Conservation (phyloP, 2,329 filamentous ascomycete species). For the Huntiella omanensis region DNA sequence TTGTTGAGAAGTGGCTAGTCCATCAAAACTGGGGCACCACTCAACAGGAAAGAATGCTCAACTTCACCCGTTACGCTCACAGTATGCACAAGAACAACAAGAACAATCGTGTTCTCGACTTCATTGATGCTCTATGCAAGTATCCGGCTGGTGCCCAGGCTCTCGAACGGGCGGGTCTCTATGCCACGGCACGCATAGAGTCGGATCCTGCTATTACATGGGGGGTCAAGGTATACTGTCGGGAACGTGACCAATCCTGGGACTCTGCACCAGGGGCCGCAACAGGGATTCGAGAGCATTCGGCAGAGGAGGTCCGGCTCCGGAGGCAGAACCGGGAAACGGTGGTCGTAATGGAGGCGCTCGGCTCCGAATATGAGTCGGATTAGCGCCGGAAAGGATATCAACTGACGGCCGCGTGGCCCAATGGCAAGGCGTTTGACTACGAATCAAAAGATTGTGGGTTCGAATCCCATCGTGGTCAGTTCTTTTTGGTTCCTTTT, state of each 20-base stretch:
- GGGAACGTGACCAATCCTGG: no score
- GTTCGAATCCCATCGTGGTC: no score
- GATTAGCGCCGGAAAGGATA: constrained; percentile 29
- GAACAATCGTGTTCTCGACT: constrained; percentile 27
- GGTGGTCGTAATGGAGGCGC: constrained; percentile 54
- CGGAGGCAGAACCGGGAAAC: constrained; percentile 65
- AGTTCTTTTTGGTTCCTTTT: no score
- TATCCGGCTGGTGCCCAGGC: constrained; percentile 32
- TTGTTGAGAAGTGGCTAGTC: constrained; percentile 56
- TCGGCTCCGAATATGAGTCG: not conserved
- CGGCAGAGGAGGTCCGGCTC: constrained; percentile 49
- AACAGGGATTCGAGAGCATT: constrained; percentile 26
- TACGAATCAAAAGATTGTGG: no score
- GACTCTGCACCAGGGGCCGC: no score
- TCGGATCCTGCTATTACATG: constrained; percentile 11
- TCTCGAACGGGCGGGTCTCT: constrained; percentile 30
- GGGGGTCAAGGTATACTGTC: not conserved
- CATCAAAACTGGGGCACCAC: constrained; percentile 49
- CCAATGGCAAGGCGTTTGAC: no score
- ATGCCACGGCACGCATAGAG: no score
- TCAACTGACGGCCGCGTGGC: constrained; percentile 23
- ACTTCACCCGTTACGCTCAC: constrained; percentile 35
- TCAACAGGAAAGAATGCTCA: constrained; percentile 31
- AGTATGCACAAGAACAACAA: constrained; percentile 17
- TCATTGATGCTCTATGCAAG: constrained; percentile 29